phyloP scores from a whole-genome alignment of 257 asterid species.

The Forsythia suspensa region DNA sequence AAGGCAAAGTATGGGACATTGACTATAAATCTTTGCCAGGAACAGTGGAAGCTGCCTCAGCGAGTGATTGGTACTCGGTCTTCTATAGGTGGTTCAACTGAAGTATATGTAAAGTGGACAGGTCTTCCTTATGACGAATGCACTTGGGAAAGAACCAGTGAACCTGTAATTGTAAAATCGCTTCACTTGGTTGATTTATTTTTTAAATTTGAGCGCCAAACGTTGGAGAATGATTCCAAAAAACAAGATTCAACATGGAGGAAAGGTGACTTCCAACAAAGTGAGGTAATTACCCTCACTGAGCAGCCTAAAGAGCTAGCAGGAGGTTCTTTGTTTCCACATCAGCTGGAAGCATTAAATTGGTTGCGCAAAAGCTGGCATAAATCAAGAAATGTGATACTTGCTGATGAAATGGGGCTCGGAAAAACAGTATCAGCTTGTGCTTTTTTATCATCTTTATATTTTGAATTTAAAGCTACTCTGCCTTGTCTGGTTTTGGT shows the following conservation, averaged over 20 bases:
- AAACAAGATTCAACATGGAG: slow-evolving; percentile 43
- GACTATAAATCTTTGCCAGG: slow-evolving; percentile 74
- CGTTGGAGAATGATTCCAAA: slow-evolving; percentile 50
- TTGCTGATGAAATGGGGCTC: slow-evolving; percentile 99
- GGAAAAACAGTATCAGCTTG: slow-evolving; percentile 96
- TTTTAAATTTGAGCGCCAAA: slow-evolving; percentile 67
- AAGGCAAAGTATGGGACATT: slow-evolving; percentile 82
- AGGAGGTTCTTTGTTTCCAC: slow-evolving; percentile 92
- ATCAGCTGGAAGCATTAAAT: slow-evolving; percentile 96
- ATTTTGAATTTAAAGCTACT: slow-evolving; percentile 73
- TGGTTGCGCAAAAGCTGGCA: slow-evolving; percentile 98
- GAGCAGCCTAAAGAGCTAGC: slow-evolving; percentile 90
- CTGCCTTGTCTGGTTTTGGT: slow-evolving; percentile 95
- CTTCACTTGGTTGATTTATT: slow-evolving; percentile 66
- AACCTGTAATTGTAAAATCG: slow-evolving; percentile 60
- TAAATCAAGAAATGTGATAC: slow-evolving; percentile 88
- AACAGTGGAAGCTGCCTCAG: slow-evolving; percentile 92
- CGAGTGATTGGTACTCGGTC: slow-evolving; percentile 72
- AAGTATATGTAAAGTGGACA: slow-evolving; percentile 83
- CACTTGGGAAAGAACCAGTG: slow-evolving; percentile 94
- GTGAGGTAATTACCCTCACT: slow-evolving; percentile 64
- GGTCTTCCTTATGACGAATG: slow-evolving; percentile 93
- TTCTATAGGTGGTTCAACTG: slow-evolving; percentile 62
- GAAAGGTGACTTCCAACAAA: slow-evolving; percentile 40
- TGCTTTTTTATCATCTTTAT: slow-evolving; percentile 85